Evolutionary conservation across 768 basidiomycete species (phyloP).

Genomic region (Mycena polygramma): DNA sequence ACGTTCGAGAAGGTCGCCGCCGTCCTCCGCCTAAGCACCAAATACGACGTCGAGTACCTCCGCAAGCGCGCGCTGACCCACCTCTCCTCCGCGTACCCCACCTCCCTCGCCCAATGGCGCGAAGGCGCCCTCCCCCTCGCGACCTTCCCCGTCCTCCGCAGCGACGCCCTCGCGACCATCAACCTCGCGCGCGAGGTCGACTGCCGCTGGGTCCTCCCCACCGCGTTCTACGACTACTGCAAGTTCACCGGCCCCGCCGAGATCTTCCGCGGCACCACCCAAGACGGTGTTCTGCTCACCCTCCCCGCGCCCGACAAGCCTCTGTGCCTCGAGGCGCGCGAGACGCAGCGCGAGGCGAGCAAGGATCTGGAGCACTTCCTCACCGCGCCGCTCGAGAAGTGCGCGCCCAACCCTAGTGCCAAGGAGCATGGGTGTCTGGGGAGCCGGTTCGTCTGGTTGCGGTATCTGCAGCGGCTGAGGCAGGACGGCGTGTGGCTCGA

Average conservation of each 20-base stretch:
- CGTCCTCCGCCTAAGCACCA: slow-evolving; percentile 39
- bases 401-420: neutral
- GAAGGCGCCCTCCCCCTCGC: slow-evolving; percentile 22
- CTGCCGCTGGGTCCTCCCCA: slow-evolving; percentile 39
- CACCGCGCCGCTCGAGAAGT: neutral
- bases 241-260: slow-evolving; percentile 11
- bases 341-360: slow-evolving; percentile 6
- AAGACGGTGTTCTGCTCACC: slow-evolving; percentile 3
- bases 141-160: slow-evolving; percentile 32
- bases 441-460: slow-evolving; percentile 1
- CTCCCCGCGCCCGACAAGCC: slow-evolving; percentile 9
- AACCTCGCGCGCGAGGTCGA: slow-evolving; percentile 37
- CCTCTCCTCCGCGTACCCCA: slow-evolving; percentile 39
- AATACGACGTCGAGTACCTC: slow-evolving; percentile 39
- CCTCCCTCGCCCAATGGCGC: slow-evolving; percentile 36
- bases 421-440: no score
- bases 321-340: slow-evolving; percentile 7
- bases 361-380: slow-evolving; percentile 10
- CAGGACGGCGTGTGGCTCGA: slow-evolving; percentile 9
- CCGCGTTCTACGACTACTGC: slow-evolving; percentile 40
- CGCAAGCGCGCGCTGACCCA: slow-evolving; percentile 37
- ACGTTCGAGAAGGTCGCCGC: slow-evolving; percentile 33
- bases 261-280: slow-evolving; percentile 12
- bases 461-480: neutral
- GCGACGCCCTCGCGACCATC: slow-evolving; percentile 37